Evolutionary conservation across 306 rosid species (phyloP).

Genomic region (Canavalia gladiata): DNA sequence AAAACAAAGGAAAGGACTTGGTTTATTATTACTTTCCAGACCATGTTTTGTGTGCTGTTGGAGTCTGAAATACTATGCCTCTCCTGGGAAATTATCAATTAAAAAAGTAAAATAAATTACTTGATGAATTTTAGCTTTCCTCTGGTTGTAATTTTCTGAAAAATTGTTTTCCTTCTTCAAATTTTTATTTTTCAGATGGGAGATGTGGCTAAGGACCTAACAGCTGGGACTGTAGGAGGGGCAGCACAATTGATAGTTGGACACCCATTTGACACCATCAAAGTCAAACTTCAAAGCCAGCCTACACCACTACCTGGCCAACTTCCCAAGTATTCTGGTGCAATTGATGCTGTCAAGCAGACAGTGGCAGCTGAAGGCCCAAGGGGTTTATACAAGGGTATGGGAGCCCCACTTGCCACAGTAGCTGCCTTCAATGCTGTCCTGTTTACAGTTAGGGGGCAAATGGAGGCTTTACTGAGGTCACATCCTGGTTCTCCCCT

Average conservation of each 20-base stretch:
- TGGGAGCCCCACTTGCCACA: conserved; percentile 99
- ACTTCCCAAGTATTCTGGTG: conserved; percentile 77
- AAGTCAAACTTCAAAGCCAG: conserved; percentile 99
- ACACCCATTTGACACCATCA: conserved; percentile 97
- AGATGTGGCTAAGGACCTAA: conserved; percentile 88
- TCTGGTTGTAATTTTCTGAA: not conserved
- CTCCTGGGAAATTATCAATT: not conserved
- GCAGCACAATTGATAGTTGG: conserved; percentile 89
- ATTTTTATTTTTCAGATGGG: conserved; percentile 71
- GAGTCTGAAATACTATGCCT: conserved; percentile 21
- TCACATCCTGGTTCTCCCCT: conserved; percentile 82
- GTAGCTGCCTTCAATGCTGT: conserved; percentile 98
- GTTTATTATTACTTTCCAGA: conserved; percentile 18
- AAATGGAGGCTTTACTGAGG: conserved; percentile 78
- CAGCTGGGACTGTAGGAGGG: conserved; percentile 95
- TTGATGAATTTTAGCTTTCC: conserved; percentile 1
- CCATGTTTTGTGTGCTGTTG: not conserved
- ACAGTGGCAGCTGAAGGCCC: conserved; percentile 94
- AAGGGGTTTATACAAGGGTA: conserved; percentile 94
- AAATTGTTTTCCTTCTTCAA: conserved; percentile 11
- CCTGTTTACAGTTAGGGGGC: conserved; percentile 89
- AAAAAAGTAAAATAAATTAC: not conserved
- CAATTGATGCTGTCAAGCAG: conserved; percentile 94
- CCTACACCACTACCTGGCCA: conserved; percentile 90
- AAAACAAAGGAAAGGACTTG: conserved; percentile 23